phyloP scores from a whole-genome alignment of 345 rosid genomes.

The Moricandia moricandioides region DNA sequence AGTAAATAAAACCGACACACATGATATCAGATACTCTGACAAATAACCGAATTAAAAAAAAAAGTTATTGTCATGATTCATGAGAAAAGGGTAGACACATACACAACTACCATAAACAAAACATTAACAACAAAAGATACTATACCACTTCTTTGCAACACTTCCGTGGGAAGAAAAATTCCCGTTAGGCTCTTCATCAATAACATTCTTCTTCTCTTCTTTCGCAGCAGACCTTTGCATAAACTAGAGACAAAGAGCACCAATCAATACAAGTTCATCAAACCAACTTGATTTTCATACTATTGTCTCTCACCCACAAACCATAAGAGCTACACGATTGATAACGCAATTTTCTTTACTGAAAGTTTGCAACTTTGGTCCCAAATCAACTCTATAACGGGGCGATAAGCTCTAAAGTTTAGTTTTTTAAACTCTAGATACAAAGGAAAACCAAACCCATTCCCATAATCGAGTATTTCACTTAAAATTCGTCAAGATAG shows the following conservation, averaged over 20 bases:
- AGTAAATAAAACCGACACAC: not conserved
- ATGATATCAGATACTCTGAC: not conserved
- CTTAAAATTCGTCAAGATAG: not conserved
- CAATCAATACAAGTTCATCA: constrained; percentile 39
- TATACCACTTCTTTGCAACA: constrained; percentile 58
- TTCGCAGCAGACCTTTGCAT: constrained; percentile 77
- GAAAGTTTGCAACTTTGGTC: not conserved
- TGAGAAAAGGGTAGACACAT: constrained; percentile 4
- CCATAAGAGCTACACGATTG: no score
- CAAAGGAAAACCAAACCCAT: not conserved
- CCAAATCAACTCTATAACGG: no score
- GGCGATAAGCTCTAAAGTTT: not conserved
- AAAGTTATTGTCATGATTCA: not conserved
- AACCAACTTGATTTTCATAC: not conserved
- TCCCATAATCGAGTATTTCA: not conserved
- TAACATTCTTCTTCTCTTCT: constrained; percentile 27
- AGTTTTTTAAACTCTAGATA: not conserved
- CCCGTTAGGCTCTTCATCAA: constrained; percentile 46
- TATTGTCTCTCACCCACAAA: no score
- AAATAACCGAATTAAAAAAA: not conserved
- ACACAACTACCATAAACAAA: not conserved
- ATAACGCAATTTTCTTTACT: not conserved
- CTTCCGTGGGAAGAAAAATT: constrained; percentile 41
- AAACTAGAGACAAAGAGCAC: constrained; percentile 44
- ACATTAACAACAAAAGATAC: not conserved